Evolutionary conservation across 2,329 filamentous ascomycete genomes (phyloP), one percentile per base, ranked within the genome.

Genomic region (Arthrobotrys pseudoclavata): DNA sequence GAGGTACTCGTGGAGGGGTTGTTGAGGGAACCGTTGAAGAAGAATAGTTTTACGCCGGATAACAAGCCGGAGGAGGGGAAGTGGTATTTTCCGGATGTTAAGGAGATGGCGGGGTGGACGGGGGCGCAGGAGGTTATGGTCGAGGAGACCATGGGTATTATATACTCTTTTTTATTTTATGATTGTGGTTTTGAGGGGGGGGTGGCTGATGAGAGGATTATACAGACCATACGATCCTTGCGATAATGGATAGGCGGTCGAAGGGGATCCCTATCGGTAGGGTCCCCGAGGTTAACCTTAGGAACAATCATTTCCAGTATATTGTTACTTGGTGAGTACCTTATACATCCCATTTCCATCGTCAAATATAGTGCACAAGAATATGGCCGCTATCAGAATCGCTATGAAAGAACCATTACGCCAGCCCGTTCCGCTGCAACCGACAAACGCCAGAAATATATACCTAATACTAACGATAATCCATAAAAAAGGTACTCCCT

Each of bases 261-360:
- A 92, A 91, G 81, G 96, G 96, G 29, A 91, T 97, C 76, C 96
- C 96, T 1, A 95, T 97, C 83, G 96, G 94, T 13, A 88, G 95
- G 82, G 86, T 93, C 5, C 89, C 96, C 3, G 93, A 97, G 85
- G 94, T 99, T 77, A 97, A 96, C 83, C 86, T 99, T 82, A 89
- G 93, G 83, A 99, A 99, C 83, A 98, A 97, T 85, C 96, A 99
- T 84, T 90, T 93, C 79, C 96, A 98, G 86, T 99, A 99, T 84
- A 99, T 99, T 81, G 96, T 97, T 84, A 99, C 96, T 80, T 99
- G 96, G 96, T 98, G 89, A 82, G 90, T 85, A 34, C 31, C 31
- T 9, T 61, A 24, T 60, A 67, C 67, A 50, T 29, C 20, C 24
- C 60, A 10, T 10, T 47, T n/a, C 55, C 13, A 22, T 45, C 24